phyloP scores from a whole-genome alignment of 1,284 basidiomycete species.

The Dichomitus squalens region DNA sequence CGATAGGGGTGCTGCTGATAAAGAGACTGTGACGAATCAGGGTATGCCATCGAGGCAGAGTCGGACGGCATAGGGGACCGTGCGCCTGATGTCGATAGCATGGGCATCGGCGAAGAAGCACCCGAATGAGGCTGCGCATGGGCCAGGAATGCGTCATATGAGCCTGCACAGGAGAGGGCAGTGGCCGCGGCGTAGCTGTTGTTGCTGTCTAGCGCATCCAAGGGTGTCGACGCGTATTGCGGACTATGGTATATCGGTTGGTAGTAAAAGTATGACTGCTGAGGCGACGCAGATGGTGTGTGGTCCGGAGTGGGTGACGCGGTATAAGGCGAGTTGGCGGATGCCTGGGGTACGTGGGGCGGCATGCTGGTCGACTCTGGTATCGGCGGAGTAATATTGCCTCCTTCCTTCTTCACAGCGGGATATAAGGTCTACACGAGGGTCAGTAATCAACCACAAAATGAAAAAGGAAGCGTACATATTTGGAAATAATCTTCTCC shows the following conservation, averaged over 20 bases:
- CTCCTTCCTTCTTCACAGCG: slow-evolving; percentile 9
- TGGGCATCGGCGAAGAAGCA: slow-evolving; percentile 15
- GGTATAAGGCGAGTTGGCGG: slow-evolving; percentile 10
- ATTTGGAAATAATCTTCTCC: slow-evolving; percentile 94
- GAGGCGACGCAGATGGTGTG: slow-evolving; percentile 3
- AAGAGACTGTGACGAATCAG: slow-evolving; percentile 9
- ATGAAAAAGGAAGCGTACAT: slow-evolving; percentile 57
- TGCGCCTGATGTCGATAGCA: slow-evolving; percentile 7
- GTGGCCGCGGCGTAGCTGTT: slow-evolving; percentile 9
- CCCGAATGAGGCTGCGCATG: slow-evolving; percentile 6
- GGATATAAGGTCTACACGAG: slow-evolving; percentile 16
- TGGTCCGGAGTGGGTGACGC: slow-evolving; percentile 7
- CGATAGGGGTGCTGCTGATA: slow-evolving; percentile 10
- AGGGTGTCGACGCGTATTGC: slow-evolving; percentile 5
- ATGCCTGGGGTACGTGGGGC: slow-evolving; percentile 9
- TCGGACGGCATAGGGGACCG: slow-evolving; percentile 10
- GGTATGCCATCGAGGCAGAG: slow-evolving; percentile 9
- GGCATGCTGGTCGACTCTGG: slow-evolving; percentile 3
- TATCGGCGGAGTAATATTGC: slow-evolving; percentile 1
- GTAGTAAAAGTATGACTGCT: slow-evolving; percentile 15
- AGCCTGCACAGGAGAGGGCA: slow-evolving; percentile 1
- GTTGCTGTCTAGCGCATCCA: slow-evolving; percentile 16
- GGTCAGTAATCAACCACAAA: not conserved
- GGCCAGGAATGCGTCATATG: slow-evolving; percentile 15
- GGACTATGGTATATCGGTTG: slow-evolving; percentile 7